phyloP scores from a whole-genome alignment of 2,329 filamentous ascomycete genomes.

The Xylariaceae sp. region DNA sequence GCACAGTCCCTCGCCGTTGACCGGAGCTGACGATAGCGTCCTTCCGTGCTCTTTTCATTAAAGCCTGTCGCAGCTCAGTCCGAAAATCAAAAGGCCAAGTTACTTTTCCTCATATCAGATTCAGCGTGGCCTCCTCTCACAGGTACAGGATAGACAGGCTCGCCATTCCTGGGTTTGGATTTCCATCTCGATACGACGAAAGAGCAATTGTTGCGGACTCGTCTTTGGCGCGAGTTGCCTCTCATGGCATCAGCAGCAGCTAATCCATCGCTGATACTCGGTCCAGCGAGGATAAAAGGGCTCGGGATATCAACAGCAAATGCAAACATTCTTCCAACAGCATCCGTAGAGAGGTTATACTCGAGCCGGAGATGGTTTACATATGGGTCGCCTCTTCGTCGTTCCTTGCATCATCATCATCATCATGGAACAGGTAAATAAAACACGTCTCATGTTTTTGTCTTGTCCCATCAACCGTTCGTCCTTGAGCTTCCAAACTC shows the following conservation, averaged over 20 bases:
- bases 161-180: too few relatives aligned
- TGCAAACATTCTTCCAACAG: neutral
- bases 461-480: too few relatives aligned
- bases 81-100: neutral
- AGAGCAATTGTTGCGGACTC: neutral
- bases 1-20: constrained; percentile 21
- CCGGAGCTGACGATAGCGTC: constrained; percentile 13
- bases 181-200: neutral
- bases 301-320: constrained; percentile 3
- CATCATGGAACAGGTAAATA: constrained; percentile 17
- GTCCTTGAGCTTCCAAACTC: too few relatives aligned
- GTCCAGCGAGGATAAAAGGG: constrained; percentile 8
- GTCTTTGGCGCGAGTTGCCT: constrained; percentile 1
- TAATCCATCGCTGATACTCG: constrained; percentile 11
- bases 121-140: neutral
- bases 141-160: too few relatives aligned
- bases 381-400: neutral
- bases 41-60: neutral
- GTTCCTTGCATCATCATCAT: constrained; percentile 3
- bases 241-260: constrained; percentile 18
- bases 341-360: neutral
- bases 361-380: constrained; percentile 7
- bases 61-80: neutral
- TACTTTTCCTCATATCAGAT: neutral
- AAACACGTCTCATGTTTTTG: neutral